These are phyloP conservation scores for Flaveria robusta DNA, from an alignment of 129 eudicot genomes.

Conservation along the genomic window DNA sequence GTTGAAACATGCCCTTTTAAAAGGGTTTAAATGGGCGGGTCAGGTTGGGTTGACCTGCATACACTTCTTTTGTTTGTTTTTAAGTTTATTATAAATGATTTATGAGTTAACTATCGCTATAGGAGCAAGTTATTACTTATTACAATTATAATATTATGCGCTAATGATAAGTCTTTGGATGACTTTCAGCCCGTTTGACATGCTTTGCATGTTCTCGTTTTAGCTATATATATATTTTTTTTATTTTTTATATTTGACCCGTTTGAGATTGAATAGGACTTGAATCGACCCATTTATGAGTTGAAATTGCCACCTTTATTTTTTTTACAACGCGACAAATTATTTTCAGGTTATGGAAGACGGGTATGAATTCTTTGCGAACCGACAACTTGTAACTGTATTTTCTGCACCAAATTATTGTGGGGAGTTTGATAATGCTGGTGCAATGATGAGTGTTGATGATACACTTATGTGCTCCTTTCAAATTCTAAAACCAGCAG, in stretches of 20 bases:
- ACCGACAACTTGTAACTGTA: conserved; percentile 50
- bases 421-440: conserved; percentile 54
- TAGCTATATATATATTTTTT: no score
- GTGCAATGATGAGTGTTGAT: conserved; percentile 69
- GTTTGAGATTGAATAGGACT: not conserved
- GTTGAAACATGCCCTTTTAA: not conserved
- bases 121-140: conserved; percentile 1
- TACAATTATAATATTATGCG: not conserved
- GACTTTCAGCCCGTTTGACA: not conserved
- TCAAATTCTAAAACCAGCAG: conserved; percentile 57
- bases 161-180: not conserved
- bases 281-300: not conserved
- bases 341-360: conserved; percentile 52
- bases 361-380: conserved; percentile 53
- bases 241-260: not conserved
- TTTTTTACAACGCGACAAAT: not conserved
- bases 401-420: conserved; percentile 55
- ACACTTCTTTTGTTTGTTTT: not conserved
- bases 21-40: not conserved
- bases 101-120: not conserved
- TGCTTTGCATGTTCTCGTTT: not conserved
- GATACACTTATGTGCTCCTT: conserved; percentile 63
- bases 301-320: not conserved
- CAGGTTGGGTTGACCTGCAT: conserved; percentile 2
- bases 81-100: not conserved